These are phyloP conservation scores for Aaosphaeria arxii DNA, from an alignment of 2,329 filamentous ascomycete species.

Conservation along the genomic window DNA sequence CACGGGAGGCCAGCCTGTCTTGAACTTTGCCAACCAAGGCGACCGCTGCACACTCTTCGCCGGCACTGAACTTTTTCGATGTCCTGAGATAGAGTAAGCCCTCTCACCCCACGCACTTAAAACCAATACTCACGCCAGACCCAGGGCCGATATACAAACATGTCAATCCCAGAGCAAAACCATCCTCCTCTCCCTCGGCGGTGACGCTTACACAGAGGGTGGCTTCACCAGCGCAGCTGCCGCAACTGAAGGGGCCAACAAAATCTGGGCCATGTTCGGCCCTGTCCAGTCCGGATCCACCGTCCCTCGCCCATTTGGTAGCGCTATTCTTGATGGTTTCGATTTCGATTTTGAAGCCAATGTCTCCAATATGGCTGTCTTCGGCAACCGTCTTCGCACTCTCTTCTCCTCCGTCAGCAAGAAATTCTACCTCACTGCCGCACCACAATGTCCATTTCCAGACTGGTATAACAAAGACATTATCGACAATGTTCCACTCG, in stretches of 20 bases:
- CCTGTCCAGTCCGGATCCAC: conserved; percentile 41
- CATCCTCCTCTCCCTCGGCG: conserved; percentile 69
- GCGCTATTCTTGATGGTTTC: conserved; percentile 66
- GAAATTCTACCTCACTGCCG: conserved; percentile 59
- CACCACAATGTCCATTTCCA: conserved; percentile 66
- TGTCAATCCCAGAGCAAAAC: conserved; percentile 69
- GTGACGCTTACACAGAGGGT: conserved; percentile 66
- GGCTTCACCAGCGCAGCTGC: conserved; percentile 49
- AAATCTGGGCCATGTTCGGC: conserved; percentile 70
- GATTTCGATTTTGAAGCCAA: conserved; percentile 70
- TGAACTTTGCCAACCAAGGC: conserved; percentile 66
- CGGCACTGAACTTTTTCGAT: conserved; percentile 58
- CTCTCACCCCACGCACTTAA: no score
- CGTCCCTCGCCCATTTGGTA: conserved; percentile 63
- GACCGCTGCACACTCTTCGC: conserved; percentile 59
- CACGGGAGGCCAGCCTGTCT: conserved; percentile 46
- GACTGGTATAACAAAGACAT: conserved; percentile 58
- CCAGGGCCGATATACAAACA: conserved; percentile 46
- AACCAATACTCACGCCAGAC: conserved; percentile 9
- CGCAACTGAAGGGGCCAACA: conserved; percentile 40
- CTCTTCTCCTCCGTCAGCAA: conserved; percentile 47
- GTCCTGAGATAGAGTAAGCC: conserved; percentile 62
- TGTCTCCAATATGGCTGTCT: conserved; percentile 59
- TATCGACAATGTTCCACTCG: conserved; percentile 54
- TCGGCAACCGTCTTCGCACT: conserved; percentile 56